Percentiles rank a stretch among this genome's conserved stretches.
Conservation (phyloP, 768 basidiomycete genomes). For the Kwoniella sp. region DNA sequence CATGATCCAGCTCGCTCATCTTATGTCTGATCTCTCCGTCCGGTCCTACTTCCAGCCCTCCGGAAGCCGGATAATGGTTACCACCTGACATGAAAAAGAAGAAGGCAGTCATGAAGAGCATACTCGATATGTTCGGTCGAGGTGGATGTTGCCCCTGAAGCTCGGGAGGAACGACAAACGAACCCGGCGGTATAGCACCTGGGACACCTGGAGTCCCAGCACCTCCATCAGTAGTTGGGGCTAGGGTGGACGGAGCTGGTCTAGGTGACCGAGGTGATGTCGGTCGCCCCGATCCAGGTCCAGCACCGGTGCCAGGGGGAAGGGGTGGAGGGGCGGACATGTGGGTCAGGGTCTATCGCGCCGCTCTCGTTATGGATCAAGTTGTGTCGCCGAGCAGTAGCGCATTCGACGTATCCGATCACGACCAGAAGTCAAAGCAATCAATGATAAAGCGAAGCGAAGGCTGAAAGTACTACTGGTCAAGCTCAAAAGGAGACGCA, state of each 20-base stretch:
- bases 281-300: background rate
- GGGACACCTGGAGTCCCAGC: background rate
- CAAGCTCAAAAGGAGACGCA: no score
- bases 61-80: slow-evolving; percentile 28
- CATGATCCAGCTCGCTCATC: slow-evolving; percentile 42
- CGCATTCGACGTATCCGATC: no score
- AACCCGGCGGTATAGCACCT: slow-evolving; percentile 11
- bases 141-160: slow-evolving; percentile 27
- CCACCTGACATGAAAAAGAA: slow-evolving; percentile 54
- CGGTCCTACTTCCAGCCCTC: slow-evolving; percentile 31
- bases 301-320: background rate
- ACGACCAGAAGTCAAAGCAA: no score
- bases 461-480: no score
- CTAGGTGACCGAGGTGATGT: slow-evolving; percentile 23
- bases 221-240: background rate
- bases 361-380: no score
- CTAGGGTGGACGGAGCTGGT: slow-evolving; percentile 4
- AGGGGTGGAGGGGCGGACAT: slow-evolving; percentile 9
- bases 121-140: slow-evolving; percentile 41
- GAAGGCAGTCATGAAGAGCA: slow-evolving; percentile 54
- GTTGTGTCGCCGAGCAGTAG: no score
- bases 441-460: no score
- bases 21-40: slow-evolving; percentile 39
- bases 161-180: slow-evolving; percentile 10
- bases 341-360: no score